Percentiles rank a stretch among this genome's conserved stretches.
Conservation (phyloP, 768 basidiomycete genomes). For the Mycena vulgaris region DNA sequence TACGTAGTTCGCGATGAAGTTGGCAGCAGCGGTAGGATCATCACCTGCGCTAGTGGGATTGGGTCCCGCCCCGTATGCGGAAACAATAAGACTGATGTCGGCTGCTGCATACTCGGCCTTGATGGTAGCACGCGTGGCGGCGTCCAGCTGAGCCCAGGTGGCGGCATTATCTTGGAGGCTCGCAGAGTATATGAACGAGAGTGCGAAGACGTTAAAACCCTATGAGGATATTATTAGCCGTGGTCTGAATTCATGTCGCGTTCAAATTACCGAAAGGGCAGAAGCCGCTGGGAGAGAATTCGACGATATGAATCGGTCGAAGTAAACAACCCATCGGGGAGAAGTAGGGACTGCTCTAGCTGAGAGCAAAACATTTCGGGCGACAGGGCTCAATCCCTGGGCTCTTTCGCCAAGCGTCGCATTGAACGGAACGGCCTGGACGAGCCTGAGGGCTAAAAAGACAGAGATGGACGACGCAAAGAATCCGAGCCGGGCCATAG, state of each 20-base stretch:
- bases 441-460: slow-evolving; percentile 16
- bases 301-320: slow-evolving; percentile 32
- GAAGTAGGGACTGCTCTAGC: slow-evolving; percentile 26
- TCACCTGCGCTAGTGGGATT: slow-evolving; percentile 70
- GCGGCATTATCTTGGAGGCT: slow-evolving; percentile 30
- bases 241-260: slow-evolving; percentile 3
- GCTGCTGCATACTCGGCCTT: slow-evolving; percentile 68
- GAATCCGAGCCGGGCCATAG: slow-evolving; percentile 31
- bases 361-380: slow-evolving; percentile 28
- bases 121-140: slow-evolving; percentile 52
- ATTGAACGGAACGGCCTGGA: slow-evolving; percentile 20
- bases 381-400: slow-evolving; percentile 24
- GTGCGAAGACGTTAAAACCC: slow-evolving; percentile 35
- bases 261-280: slow-evolving; percentile 1
- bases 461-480: slow-evolving; percentile 32
- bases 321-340: slow-evolving; percentile 31
- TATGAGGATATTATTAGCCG: slow-evolving; percentile 19
- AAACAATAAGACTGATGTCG: slow-evolving; percentile 75
- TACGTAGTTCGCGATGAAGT: slow-evolving; percentile 69
- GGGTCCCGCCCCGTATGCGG: slow-evolving; percentile 73
- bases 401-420: too few species aligned
- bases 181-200: slow-evolving; percentile 27
- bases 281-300: slow-evolving; percentile 22
- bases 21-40: slow-evolving; percentile 75
- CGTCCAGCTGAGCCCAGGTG: slow-evolving; percentile 21